phyloP scores from a whole-genome alignment of 208 protist species.

The Leishmania martiniquensis region DNA sequence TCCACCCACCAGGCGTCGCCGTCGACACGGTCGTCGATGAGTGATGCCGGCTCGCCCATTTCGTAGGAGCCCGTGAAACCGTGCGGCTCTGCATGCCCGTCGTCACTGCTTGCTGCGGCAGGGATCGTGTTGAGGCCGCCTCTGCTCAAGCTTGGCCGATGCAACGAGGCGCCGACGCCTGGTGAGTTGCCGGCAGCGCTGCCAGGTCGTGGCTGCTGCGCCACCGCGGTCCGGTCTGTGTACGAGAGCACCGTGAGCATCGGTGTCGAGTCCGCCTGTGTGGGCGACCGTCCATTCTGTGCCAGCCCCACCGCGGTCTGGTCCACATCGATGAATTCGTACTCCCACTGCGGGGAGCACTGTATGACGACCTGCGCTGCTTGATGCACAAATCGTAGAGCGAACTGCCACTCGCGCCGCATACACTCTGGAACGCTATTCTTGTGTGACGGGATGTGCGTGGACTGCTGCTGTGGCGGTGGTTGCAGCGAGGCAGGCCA shows the following conservation, averaged over 20 bases:
- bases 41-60: neutral
- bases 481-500: neutral
- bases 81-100: neutral
- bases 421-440: conserved; percentile 55
- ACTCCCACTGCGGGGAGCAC: conserved; percentile 80
- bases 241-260: conserved; percentile 55
- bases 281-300: conserved; percentile 10
- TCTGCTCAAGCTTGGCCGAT: neutral
- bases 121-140: neutral
- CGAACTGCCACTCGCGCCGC: conserved; percentile 91
- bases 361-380: conserved; percentile 69
- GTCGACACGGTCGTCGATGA: conserved; percentile 4
- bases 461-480: neutral
- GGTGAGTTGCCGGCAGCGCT: neutral
- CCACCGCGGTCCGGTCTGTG: conserved; percentile 59
- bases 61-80: neutral
- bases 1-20: conserved; percentile 64
- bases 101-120: neutral
- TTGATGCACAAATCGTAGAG: conserved; percentile 69
- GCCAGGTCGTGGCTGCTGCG: conserved; percentile 8
- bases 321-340: conserved; percentile 82
- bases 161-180: neutral
- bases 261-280: conserved; percentile 9
- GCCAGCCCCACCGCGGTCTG: conserved; percentile 30
- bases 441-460: neutral